These are phyloP conservation scores for Chrysoporthe deuterocubensis DNA, from an alignment of 2,329 filamentous ascomycete species.

Conservation along the genomic window DNA sequence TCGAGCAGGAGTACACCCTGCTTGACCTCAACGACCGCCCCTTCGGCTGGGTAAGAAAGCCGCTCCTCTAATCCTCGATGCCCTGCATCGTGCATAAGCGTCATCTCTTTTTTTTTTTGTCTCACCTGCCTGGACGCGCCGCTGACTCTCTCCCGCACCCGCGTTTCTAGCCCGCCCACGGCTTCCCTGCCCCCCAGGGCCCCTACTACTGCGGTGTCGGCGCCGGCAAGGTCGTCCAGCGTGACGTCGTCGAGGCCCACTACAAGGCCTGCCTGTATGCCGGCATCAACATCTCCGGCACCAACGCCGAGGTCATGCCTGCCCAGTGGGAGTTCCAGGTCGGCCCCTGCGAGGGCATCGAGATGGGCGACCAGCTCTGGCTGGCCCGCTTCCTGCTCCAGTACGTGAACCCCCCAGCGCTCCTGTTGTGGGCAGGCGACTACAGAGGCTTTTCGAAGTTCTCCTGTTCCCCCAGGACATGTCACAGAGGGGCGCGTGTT, in stretches of 20 bases:
- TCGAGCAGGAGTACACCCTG: slow-evolving; percentile 97
- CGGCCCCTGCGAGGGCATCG: slow-evolving; percentile 84
- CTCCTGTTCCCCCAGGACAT: background rate
- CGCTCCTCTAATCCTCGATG: background rate
- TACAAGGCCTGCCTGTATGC: slow-evolving; percentile 86
- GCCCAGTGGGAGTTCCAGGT: slow-evolving; percentile 99
- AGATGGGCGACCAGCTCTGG: slow-evolving; percentile 94
- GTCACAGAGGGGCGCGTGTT: background rate
- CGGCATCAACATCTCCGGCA: slow-evolving; percentile 92
- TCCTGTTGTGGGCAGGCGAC: background rate
- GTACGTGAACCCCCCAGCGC: slow-evolving; percentile 25
- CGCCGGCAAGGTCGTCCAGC: slow-evolving; percentile 94
- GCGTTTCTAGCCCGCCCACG: slow-evolving; percentile 61
- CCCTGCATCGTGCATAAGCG: too few relatives aligned
- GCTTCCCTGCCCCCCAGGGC: slow-evolving; percentile 90
- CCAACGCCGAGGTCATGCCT: slow-evolving; percentile 98
- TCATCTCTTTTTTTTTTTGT: too few relatives aligned
- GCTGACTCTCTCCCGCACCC: background rate
- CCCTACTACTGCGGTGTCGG: slow-evolving; percentile 99
- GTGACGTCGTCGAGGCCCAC: slow-evolving; percentile 95
- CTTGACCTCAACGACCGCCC: slow-evolving; percentile 85
- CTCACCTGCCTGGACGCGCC: too few relatives aligned
- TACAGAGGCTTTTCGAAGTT: background rate
- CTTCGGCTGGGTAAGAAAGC: slow-evolving; percentile 71
- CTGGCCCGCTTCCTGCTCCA: slow-evolving; percentile 85